A percentile compares a stretch with the other conserved stretches of the same genome.
phyloP scores from a whole-genome alignment of 2,329 filamentous ascomycete genomes.

The Fusarium subtropicale region DNA sequence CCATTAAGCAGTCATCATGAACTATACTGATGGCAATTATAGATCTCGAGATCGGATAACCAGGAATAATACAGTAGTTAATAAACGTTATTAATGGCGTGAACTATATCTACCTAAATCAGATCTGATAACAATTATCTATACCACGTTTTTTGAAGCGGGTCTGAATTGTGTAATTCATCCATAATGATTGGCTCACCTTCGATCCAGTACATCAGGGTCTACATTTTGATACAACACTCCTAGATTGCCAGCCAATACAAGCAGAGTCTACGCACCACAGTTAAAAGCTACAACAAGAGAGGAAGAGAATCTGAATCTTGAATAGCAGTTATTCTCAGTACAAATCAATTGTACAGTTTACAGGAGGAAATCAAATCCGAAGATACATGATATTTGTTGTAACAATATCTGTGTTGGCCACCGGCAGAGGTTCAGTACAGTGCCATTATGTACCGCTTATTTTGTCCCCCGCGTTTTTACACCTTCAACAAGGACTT shows the following conservation, averaged over 20 bases:
- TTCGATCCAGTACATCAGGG: neutral
- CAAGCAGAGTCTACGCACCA: neutral
- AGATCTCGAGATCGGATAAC: neutral
- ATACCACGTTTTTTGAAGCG: neutral
- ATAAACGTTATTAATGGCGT: neutral
- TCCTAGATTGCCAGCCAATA: neutral
- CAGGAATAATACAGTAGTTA: neutral
- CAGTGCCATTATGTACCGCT: constrained; percentile 7
- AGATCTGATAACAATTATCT: neutral
- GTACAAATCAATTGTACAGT: neutral
- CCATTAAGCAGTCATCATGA: neutral
- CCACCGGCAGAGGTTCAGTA: neutral
- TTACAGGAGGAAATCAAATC: neutral
- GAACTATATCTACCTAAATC: neutral
- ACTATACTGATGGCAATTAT: neutral
- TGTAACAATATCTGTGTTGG: no score
- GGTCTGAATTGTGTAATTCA: constrained; percentile 11
- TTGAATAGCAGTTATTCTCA: neutral
- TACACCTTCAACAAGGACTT: constrained; percentile 15
- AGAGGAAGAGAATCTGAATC: neutral
- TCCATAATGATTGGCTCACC: constrained; percentile 3
- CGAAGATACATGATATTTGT: neutral
- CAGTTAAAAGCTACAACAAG: neutral
- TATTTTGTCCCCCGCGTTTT: constrained; percentile 19
- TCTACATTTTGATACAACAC: neutral